Base-by-base conservation (phyloP, 176 grass and related monocot genomes). In the Aegilops umbellulata region DNA sequence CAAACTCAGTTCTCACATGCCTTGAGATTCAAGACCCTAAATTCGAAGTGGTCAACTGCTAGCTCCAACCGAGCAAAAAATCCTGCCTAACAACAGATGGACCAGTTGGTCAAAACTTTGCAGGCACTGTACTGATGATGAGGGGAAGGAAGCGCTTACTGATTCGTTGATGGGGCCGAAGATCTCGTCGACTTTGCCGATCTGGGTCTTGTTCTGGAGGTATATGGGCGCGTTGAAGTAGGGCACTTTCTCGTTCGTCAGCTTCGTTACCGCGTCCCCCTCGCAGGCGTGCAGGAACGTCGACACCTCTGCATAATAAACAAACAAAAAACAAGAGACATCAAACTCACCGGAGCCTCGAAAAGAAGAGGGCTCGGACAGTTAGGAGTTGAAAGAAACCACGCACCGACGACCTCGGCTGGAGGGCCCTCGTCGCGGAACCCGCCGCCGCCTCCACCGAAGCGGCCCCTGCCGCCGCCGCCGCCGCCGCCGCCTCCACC, bases 161-260 rank as follows among this genome's bases (percentile, higher is more conserved):
- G 97, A 92, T 96, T 99, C 97, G 38, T 99, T 99, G 76, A 96
- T 99, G 78, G 97, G 97, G 9, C 97, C 94, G 83, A 96, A 99
- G 72, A 99, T 99, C 80, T 99, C 97, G 76, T 99, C 97, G 41
- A 99, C 97, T 79, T 96, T 99, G 42, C 97, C 97, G 64, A 99
- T 93, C 85, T 94, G 92, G 34, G 90, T 99, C 90, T 91, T 99
- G 88, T 99, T 96, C 84, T 94, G 86, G 63, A 99, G 91, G 80
- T 94, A 96, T 81, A 96, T 96, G 6, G 94, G 92, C 65, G 97
- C 94, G 65, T 96, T 96, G 83, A 99, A 96, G 84, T 99, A 99
- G 20, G 94, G 97, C 62, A 99, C 92, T 88, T 99, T 99, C 94
- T 99, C 92, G 88, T 94, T 99, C 13, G 92, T 99, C 23, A 99